Conservation (phyloP, 345 rosid genomes). For the Corchorus olitorius region DNA sequence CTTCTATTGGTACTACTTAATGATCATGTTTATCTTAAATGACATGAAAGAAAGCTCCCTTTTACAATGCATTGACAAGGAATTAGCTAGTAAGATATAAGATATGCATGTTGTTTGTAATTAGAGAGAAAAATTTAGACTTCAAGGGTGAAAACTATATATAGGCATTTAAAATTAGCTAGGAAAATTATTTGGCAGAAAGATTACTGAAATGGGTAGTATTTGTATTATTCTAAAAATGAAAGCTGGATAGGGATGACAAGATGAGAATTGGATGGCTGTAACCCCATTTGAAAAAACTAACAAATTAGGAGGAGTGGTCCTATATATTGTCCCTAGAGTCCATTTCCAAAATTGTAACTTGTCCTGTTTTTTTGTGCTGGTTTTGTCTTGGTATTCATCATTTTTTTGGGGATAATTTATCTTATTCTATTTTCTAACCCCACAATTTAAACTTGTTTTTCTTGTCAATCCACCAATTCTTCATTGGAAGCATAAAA, state of each 20-base stretch:
- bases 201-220: neutral
- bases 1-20: neutral
- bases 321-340: neutral
- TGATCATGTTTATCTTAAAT: too few relatives aligned
- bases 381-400: conserved; percentile 11
- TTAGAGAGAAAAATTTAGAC: neutral
- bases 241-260: neutral
- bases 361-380: neutral
- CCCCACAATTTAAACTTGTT: neutral
- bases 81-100: too few relatives aligned
- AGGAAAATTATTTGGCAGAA: neutral
- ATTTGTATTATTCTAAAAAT: neutral
- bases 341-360: neutral
- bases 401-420: neutral
- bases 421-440: neutral
- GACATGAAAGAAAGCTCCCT: neutral
- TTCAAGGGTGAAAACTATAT: neutral
- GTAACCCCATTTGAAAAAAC: neutral
- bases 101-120: neutral
- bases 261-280: conserved; percentile 17
- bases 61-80: neutral
- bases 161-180: neutral
- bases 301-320: neutral
- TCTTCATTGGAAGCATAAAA: neutral
- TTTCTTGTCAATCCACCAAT: neutral